Evolutionary conservation across 129 eudicot species (phyloP), one percentile per base, ranked within the genome.

Genomic region (Calendula officinalis): DNA sequence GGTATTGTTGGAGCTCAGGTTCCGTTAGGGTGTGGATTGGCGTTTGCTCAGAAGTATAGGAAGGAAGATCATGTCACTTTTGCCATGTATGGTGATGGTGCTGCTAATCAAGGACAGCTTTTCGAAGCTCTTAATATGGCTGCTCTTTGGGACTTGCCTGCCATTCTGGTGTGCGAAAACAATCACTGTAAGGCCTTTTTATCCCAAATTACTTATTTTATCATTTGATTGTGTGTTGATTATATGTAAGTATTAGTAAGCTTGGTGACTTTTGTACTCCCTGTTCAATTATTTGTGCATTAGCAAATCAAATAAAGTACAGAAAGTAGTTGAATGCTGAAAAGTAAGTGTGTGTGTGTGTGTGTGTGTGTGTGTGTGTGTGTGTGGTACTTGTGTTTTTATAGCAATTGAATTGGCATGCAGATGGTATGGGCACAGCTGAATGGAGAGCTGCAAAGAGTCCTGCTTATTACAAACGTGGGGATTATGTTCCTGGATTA

Each of bases 401-500:
- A n/a, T n/a, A n/a, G 67, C 11, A 52, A 65, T 34, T 74, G 67
- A 74, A 38, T 80, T 81, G 47, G 51, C 53, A 2, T 75, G 62
- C 82, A 94, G 99, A 94, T 89, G 99, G 99, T 51, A 94, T 94
- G 99, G 99, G 99, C 6, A 94, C 99, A 8, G 99, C 99, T 7
- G 99, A 89, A 74, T 94, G 99, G 99, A 88, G 99, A 71, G 95
- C 99, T 34, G 95, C 99, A 12, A 94, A 88, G 86, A 88, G 92
- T 78, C 97, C 99, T 27, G 74, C 95, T 57, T 94, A 94, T 72
- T 94, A 85, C 81, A 94, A 94, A 79, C 84, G 99, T 71, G 99
- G 99, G 32, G 99, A 94, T 74, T 94, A 94, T 78, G 99, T 94
- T 80, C 99, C 99, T 43, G 99, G 99, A 11, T 77, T 88, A 72